Percentiles rank a stretch among this genome's conserved stretches.
Conservation (phyloP, 306 rosid species). For the Aeschynomene evenia region DNA sequence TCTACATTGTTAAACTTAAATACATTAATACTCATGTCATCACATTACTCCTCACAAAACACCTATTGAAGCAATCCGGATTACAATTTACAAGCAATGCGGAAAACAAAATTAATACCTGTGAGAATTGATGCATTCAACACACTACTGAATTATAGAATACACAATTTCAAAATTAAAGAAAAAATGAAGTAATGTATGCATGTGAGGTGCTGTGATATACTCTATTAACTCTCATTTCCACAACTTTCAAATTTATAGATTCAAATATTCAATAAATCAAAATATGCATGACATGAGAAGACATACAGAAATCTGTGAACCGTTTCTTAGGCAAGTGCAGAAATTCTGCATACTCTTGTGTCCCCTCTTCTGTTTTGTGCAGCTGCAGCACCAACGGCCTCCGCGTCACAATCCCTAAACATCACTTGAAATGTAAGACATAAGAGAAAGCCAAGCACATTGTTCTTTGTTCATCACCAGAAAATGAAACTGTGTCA, state of each 20-base stretch:
- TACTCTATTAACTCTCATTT: conserved; percentile 14
- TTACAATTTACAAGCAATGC: conserved; percentile 6
- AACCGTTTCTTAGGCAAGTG: conserved; percentile 66
- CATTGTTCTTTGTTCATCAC: background rate
- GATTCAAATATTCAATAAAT: background rate
- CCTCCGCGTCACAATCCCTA: conserved; percentile 95
- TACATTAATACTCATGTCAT: background rate
- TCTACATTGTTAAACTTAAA: conserved; percentile 8
- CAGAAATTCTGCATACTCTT: conserved; percentile 79
- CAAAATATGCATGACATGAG: conserved; percentile 2
- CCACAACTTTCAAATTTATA: conserved; percentile 26
- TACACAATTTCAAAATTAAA: background rate
- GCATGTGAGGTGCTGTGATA: conserved; percentile 4
- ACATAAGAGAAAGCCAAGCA: conserved; percentile 11
- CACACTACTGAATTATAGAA: background rate
- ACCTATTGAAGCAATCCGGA: background rate
- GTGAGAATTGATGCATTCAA: background rate
- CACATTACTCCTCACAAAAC: conserved; percentile 10
- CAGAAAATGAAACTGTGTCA: background rate
- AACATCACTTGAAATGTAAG: conserved; percentile 28
- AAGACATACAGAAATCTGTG: conserved; percentile 64
- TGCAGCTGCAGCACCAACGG: conserved; percentile 89
- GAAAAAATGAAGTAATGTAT: background rate
- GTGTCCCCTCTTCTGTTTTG: conserved; percentile 50
- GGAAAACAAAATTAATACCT: background rate